A percentile compares a stretch with the other conserved stretches of the same genome.
Evolutionary conservation across 352 stramenopile genomes (phyloP).

Genomic region (Pythium vanterpoolii): DNA sequence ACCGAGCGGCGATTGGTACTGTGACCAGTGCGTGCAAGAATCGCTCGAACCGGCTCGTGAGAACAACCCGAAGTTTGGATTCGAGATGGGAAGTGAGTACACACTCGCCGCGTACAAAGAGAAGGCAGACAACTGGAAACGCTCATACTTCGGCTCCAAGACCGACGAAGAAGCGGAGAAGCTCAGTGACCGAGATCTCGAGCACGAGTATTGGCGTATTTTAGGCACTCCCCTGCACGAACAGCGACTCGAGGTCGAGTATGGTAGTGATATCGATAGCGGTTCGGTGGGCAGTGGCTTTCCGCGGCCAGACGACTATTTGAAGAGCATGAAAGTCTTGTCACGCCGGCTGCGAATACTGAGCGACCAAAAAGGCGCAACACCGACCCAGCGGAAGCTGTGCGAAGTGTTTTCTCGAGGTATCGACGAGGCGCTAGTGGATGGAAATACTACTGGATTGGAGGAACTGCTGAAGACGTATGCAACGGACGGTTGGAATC

Average conservation of each 20-base stretch:
- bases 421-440: slow-evolving; percentile 24
- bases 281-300: slow-evolving; percentile 85
- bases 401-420: slow-evolving; percentile 60
- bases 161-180: slow-evolving; percentile 33
- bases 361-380: slow-evolving; percentile 22
- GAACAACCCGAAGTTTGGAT: slow-evolving; percentile 69
- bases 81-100: slow-evolving; percentile 81
- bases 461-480: slow-evolving; percentile 73
- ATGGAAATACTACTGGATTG: slow-evolving; percentile 27
- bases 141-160: slow-evolving; percentile 63
- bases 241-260: slow-evolving; percentile 86
- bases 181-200: slow-evolving; percentile 65
- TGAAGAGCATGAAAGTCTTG: slow-evolving; percentile 50
- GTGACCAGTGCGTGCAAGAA: slow-evolving; percentile 63
- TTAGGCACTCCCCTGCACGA: slow-evolving; percentile 74
- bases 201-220: slow-evolving; percentile 89
- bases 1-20: slow-evolving; percentile 80
- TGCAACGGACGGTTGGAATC: slow-evolving; percentile 93
- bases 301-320: slow-evolving; percentile 52
- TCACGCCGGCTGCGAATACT: slow-evolving; percentile 53
- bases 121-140: slow-evolving; percentile 81
- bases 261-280: slow-evolving; percentile 92
- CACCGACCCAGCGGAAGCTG: slow-evolving; percentile 22
- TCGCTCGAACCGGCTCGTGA: slow-evolving; percentile 36
- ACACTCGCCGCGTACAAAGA: slow-evolving; percentile 80